Conservation (phyloP, 192 early-diverging fungal genomes). For the Physocladia obscura region DNA sequence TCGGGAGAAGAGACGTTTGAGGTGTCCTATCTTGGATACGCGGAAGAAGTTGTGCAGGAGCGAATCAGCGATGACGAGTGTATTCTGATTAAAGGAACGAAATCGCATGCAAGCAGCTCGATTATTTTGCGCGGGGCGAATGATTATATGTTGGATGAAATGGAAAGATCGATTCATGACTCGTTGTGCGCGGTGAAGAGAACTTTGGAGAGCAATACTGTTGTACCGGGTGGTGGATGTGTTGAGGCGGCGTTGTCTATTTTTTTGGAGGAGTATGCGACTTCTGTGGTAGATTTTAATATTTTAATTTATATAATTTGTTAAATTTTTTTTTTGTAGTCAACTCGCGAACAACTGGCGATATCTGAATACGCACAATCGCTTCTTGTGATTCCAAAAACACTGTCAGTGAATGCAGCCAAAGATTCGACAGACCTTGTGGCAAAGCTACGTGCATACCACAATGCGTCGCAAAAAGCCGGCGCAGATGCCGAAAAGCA, state of each 20-base stretch:
- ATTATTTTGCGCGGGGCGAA: constrained; percentile 98
- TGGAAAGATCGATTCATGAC: constrained; percentile 98
- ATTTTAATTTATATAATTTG: constrained; percentile 6
- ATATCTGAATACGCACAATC: constrained; percentile 97
- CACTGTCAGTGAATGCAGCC: constrained; percentile 95
- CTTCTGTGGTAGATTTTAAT: constrained; percentile 68
- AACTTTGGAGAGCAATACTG: constrained; percentile 89
- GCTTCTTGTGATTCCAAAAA: constrained; percentile 95
- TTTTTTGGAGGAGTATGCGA: constrained; percentile 98
- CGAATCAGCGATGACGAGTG: constrained; percentile 97
- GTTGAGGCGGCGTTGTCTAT: constrained; percentile 94
- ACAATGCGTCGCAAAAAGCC: constrained; percentile 83
- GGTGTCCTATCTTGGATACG: constrained; percentile 79
- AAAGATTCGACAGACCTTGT: constrained; percentile 98
- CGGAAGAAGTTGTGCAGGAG: constrained; percentile 96
- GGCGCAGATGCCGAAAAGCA: constrained; percentile 70
- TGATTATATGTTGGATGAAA: constrained; percentile 99
- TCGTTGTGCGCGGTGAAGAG: constrained; percentile 93
- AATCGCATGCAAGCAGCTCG: constrained; percentile 82
- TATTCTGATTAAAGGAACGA: constrained; percentile 92
- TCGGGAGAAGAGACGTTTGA: constrained; percentile 99
- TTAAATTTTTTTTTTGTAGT: constrained; percentile 44
- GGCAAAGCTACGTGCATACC: constrained; percentile 92
- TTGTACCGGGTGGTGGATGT: constrained; percentile 96
- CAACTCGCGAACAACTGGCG: constrained; percentile 95